phyloP scores from a whole-genome alignment of 192 early-diverging fungal genomes.

The Funneliformis mosseae region DNA sequence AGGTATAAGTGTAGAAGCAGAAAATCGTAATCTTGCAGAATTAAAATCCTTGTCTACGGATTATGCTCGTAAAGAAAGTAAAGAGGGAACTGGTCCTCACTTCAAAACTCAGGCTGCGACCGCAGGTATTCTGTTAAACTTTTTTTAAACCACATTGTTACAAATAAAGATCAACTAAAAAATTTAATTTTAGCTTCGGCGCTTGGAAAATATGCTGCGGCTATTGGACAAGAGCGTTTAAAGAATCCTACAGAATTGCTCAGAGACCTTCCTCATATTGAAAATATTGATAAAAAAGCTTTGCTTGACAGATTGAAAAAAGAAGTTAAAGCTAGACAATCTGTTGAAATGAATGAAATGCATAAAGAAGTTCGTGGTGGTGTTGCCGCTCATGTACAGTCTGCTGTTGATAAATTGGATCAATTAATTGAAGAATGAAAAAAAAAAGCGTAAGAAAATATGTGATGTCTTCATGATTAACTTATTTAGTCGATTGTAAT shows the following conservation, averaged over 20 bases:
- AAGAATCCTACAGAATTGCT: background rate
- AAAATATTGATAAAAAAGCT: background rate
- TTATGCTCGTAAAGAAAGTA: background rate
- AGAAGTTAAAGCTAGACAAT: background rate
- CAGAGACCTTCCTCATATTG: background rate
- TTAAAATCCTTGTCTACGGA: background rate
- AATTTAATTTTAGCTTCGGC: background rate
- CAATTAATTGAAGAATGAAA: too few species aligned
- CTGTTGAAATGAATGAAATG: background rate
- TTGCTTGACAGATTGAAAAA: background rate
- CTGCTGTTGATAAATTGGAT: background rate
- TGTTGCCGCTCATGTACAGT: background rate
- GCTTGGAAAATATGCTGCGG: background rate
- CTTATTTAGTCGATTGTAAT: too few species aligned
- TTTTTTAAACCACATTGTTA: background rate
- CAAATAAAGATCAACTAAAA: background rate
- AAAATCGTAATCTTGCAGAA: background rate
- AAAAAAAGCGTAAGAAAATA: too few species aligned
- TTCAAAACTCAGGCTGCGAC: background rate
- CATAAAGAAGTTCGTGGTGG: background rate
- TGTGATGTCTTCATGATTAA: too few species aligned
- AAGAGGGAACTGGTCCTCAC: background rate
- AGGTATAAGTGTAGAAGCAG: background rate
- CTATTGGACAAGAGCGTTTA: background rate
- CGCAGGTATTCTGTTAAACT: background rate